Evolutionary conservation across 2,329 filamentous ascomycete species (phyloP).

Genomic region (Phaeosphaeria sp.): DNA sequence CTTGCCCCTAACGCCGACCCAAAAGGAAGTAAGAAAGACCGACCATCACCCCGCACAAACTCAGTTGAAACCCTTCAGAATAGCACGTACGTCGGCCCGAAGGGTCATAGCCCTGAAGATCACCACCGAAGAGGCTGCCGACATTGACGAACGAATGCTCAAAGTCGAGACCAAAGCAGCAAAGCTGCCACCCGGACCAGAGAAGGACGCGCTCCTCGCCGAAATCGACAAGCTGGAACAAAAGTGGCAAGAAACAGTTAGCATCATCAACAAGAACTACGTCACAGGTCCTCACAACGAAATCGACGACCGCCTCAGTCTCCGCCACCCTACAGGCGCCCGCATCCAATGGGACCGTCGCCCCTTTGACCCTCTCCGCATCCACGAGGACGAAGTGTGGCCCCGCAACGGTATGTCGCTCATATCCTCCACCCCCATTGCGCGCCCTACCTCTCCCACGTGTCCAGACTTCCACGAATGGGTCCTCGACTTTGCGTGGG

Average conservation of each 20-base stretch:
- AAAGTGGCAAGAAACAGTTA: conserved; percentile 10
- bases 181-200: conserved; percentile 21
- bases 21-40: not conserved
- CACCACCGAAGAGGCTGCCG: conserved; percentile 22
- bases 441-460: conserved; percentile 12
- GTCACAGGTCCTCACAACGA: conserved; percentile 11
- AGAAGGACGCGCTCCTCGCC: conserved; percentile 33
- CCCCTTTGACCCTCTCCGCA: conserved; percentile 70
- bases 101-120: conserved; percentile 5
- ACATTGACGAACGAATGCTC: conserved; percentile 36
- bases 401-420: conserved; percentile 66
- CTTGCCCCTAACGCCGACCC: not conserved
- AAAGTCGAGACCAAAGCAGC: conserved; percentile 36
- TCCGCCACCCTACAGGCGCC: conserved; percentile 24
- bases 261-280: conserved; percentile 9
- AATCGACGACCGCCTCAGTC: conserved; percentile 36
- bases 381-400: conserved; percentile 67
- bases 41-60: no score
- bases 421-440: conserved; percentile 70
- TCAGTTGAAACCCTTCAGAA: no score
- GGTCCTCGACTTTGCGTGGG: conserved; percentile 36
- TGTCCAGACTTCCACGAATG: conserved; percentile 28
- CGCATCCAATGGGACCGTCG: conserved; percentile 69
- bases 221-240: conserved; percentile 47
- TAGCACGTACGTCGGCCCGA: conserved; percentile 5